Base-by-base conservation (phyloP, 352 stramenopile species). In the Thraustochytrium striatum region DNA sequence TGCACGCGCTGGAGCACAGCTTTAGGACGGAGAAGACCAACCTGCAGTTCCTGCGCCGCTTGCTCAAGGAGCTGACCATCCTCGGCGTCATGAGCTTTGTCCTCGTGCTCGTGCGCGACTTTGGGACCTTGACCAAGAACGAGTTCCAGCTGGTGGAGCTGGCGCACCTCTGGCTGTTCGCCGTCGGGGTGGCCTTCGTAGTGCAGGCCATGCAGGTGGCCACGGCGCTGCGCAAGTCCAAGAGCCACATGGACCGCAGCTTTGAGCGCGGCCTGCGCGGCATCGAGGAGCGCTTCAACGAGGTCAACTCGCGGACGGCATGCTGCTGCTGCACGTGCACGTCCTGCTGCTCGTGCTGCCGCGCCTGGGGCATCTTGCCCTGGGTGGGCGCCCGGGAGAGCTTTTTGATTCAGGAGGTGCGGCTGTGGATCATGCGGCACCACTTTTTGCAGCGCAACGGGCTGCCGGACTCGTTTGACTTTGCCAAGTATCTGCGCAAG, bases 381-480 rank as follows among this genome's bases (percentile, higher is more conserved):
- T n/a, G n/a, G n/a, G n/a, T n/a, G n/a, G n/a, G 19, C 11, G 50
- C 30, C 41, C 35, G 53, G 30, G 13, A 9, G 30, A 8, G 30
- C 59, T 11, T 21, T 7, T 38, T 70, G 16, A 28, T 70, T 1
- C 33, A 70, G 16, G 53, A 70, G 9, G 30, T 70, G 41, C 33
- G 53, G 11, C 28, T 70, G 0, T 70, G 59, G 59, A 38, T 70
- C 25, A n/a, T 70, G 9, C 59, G 59, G 0, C 36, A 38, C 36
- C 21, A 70, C 13, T 70, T 70, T 3, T 53, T 70, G 25, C 16
- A 70, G 13, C 59, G 59, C 3, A 70, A 70, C 41, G 53, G 53
- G 21, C 59, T 70, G 13, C 59, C 59, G 25, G 59, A 70, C 25
- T 70, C 59, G 19, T 70, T 70, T n/a, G 35, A 70, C 28, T 70